Evolutionary conservation across 2,329 filamentous ascomycete genomes (phyloP).

Genomic region (Ophiostoma sp.): DNA sequence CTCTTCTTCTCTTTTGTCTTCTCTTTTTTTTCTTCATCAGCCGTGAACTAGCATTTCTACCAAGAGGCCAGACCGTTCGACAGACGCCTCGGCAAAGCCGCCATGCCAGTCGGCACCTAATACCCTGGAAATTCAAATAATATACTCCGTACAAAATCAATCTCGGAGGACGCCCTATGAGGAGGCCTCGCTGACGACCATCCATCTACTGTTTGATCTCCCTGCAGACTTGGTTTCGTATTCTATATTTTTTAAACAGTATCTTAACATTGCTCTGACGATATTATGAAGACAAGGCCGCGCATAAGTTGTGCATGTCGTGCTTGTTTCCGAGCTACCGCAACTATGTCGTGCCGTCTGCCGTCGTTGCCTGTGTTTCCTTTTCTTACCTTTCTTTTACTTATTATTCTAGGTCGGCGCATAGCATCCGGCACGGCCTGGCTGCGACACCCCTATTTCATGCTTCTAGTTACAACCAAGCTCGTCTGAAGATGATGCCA

Average conservation of each 20-base stretch:
- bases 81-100: background rate
- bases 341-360: background rate
- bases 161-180: background rate
- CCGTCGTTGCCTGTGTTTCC: background rate
- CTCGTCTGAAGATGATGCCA: too few species aligned
- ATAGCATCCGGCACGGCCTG: background rate
- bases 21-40: background rate
- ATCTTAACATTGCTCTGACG: background rate
- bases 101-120: background rate
- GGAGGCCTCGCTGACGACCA: slow-evolving; percentile 1
- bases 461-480: background rate
- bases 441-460: background rate
- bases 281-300: background rate
- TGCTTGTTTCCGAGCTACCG: background rate
- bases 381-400: background rate
- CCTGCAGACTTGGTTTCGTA: background rate
- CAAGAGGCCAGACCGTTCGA: background rate
- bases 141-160: too few species aligned
- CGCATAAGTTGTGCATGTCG: background rate
- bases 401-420: background rate
- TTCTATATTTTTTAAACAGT: background rate
- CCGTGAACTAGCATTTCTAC: background rate
- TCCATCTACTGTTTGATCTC: slow-evolving; percentile 3
- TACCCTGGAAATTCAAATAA: background rate
- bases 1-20: background rate